Evolutionary conservation across 208 protist genomes (phyloP), one percentile per base, ranked within the genome.

Genomic region (Crithidia mellificae): DNA sequence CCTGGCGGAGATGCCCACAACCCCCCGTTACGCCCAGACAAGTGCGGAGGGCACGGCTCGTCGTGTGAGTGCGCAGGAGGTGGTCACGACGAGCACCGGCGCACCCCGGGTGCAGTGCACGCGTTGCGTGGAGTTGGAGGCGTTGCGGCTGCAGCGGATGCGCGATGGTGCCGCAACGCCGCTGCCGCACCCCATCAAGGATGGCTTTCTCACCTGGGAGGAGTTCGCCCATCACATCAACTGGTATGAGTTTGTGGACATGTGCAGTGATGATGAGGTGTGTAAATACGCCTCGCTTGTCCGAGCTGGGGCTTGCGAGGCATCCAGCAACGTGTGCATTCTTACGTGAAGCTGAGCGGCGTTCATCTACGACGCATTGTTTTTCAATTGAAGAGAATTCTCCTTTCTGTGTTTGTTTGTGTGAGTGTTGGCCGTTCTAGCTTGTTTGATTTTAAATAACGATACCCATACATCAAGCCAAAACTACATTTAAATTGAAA

Each of bases 161-260:
- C 79, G 80, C 15, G 77, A 79, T 0, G 72, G 72, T 19, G 72
- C 73, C 46, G 59, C 79, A 2, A 84, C 64, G n/a, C 82, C 81
- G 24, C 72, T 95, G 11, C 88, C 84, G 4, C 88, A 88, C 59
- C 88, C 84, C 0, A 43, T 67, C 19, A 54, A 49, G n/a, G 80
- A 81, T 8, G 83, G 83, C 43, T 36, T 82, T n/a, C 6, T 94
- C 39, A 90, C 81, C 14, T 90, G 83, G 80, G 65, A 72, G 6
- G 86, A 94, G 72, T 88, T 85, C 30, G 61, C 72, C 4, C 89
- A 94, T 47, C 89, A 94, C 63, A 56, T 92, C 11, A 78, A 81
- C 32, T 94, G 89, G 86, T 73, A 68, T 27, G 85, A 92, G 66
- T 87, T 94, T 70, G 71, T 83, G 22, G 55, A 72, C 22, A 81